phyloP scores from a whole-genome alignment of 2,329 filamentous ascomycete species.

The Acrodontium crateriforme region DNA sequence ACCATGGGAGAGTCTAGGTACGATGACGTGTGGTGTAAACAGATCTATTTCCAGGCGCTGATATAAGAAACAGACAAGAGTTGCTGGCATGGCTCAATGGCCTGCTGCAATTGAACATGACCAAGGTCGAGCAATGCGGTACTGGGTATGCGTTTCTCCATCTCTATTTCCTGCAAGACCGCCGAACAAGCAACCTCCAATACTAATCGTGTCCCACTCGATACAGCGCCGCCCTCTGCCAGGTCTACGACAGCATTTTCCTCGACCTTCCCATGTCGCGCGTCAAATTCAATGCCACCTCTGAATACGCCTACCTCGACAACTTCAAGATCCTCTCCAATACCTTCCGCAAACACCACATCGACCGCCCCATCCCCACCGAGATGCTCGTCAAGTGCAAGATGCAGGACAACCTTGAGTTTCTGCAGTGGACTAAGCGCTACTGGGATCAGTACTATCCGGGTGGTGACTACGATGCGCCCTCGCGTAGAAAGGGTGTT shows the following conservation, averaged over 20 bases:
- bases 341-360: slow-evolving; percentile 67
- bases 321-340: slow-evolving; percentile 98
- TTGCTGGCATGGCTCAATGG: slow-evolving; percentile 93
- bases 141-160: slow-evolving; percentile 59
- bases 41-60: background rate
- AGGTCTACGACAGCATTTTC: slow-evolving; percentile 98
- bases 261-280: slow-evolving; percentile 86
- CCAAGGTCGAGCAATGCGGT: slow-evolving; percentile 96
- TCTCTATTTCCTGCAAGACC: too few species aligned
- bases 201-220: slow-evolving; percentile 1
- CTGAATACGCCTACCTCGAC: slow-evolving; percentile 92
- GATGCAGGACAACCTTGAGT: slow-evolving; percentile 99
- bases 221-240: slow-evolving; percentile 77
- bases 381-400: slow-evolving; percentile 90
- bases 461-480: slow-evolving; percentile 89
- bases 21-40: background rate
- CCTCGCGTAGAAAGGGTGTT: slow-evolving; percentile 68
- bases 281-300: slow-evolving; percentile 97
- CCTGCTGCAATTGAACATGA: slow-evolving; percentile 94
- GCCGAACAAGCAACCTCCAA: too few species aligned
- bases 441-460: slow-evolving; percentile 99
- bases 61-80: slow-evolving; percentile 58
- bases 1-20: slow-evolving; percentile 17
- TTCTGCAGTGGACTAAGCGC: slow-evolving; percentile 89
- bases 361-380: slow-evolving; percentile 85